These are phyloP conservation scores for Lipomyces japonicus DNA, from an alignment of 805 yeast species.

Conservation along the genomic window DNA sequence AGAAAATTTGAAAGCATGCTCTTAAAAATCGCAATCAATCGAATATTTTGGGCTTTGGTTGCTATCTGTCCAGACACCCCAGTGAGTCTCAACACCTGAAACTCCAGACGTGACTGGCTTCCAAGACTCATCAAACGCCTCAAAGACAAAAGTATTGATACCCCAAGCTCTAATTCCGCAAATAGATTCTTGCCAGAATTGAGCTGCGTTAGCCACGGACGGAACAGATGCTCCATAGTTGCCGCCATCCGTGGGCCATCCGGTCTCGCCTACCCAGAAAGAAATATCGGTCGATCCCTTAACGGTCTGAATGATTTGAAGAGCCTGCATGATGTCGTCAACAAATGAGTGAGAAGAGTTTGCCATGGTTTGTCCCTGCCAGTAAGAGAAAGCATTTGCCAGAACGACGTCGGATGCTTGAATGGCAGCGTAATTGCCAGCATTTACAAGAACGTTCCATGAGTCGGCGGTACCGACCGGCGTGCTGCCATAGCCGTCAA, in stretches of 20 bases:
- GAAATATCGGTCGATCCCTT: conserved; percentile 84
- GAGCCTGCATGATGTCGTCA: conserved; percentile 96
- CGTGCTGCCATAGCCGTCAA: conserved; percentile 52
- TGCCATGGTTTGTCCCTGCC: conserved; percentile 90
- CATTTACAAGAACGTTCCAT: conserved; percentile 89
- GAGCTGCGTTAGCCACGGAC: conserved; percentile 64
- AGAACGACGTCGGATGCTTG: conserved; percentile 78
- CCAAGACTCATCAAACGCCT: conserved; percentile 95
- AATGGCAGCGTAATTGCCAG: conserved; percentile 64
- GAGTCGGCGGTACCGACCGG: conserved; percentile 91
- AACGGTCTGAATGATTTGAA: conserved; percentile 77
- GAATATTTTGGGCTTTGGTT: conserved; percentile 20
- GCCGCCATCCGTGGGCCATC: conserved; percentile 93
- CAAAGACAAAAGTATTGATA: conserved; percentile 84
- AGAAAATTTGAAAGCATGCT: no score
- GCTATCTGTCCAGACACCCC: conserved; percentile 77
- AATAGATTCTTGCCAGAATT: conserved; percentile 81
- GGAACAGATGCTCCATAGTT: conserved; percentile 67
- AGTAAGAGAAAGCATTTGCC: conserved; percentile 96
- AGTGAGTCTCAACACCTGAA: conserved; percentile 78
- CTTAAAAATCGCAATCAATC: conserved; percentile 12
- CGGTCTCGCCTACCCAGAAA: conserved; percentile 92
- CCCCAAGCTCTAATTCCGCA: conserved; percentile 97
- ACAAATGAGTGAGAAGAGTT: conserved; percentile 89
- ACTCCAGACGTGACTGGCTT: conserved; percentile 86